Evolutionary conservation across 208 protist genomes (phyloP).

Genomic region (Acanthamoeba healyi): DNA sequence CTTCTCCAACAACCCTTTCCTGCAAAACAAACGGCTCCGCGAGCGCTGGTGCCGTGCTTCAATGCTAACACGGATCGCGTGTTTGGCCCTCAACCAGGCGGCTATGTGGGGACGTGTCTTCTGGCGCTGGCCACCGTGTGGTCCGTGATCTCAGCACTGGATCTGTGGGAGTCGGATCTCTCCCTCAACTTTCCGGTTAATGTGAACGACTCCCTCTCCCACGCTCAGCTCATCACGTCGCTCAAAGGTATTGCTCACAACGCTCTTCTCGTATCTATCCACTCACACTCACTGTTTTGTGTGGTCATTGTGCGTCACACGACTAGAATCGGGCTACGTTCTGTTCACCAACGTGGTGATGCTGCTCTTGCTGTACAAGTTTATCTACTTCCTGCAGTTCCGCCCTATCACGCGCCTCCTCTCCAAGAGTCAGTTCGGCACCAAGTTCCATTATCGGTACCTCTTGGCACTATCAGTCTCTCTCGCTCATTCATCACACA

Average conservation of each 20-base stretch:
- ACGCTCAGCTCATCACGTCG: neutral
- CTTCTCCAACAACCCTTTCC: neutral
- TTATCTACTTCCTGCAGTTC: conserved; percentile 58
- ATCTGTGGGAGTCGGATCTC: neutral
- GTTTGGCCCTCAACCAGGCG: neutral
- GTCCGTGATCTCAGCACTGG: neutral
- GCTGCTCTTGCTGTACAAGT: conserved; percentile 45
- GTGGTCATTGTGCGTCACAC: too few species aligned
- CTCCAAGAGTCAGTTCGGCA: conserved; percentile 45
- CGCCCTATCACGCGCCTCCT: conserved; percentile 37
- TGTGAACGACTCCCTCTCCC: neutral
- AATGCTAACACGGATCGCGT: too few species aligned
- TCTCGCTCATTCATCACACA: too few species aligned
- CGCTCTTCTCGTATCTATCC: too few species aligned
- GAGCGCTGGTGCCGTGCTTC: too few species aligned
- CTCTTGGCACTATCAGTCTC: too few species aligned
- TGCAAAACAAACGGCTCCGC: too few species aligned
- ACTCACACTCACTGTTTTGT: neutral
- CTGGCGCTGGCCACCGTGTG: conserved; percentile 2
- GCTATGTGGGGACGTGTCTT: conserved; percentile 31
- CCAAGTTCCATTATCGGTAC: conserved; percentile 59
- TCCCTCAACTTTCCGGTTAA: conserved; percentile 54
- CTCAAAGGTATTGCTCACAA: conserved; percentile 16
- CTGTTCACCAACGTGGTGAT: conserved; percentile 21
- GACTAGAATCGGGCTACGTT: conserved; percentile 38